These are phyloP conservation scores for Xanthoconium separans DNA, from an alignment of 1,284 basidiomycete genomes.

Conservation along the genomic window DNA sequence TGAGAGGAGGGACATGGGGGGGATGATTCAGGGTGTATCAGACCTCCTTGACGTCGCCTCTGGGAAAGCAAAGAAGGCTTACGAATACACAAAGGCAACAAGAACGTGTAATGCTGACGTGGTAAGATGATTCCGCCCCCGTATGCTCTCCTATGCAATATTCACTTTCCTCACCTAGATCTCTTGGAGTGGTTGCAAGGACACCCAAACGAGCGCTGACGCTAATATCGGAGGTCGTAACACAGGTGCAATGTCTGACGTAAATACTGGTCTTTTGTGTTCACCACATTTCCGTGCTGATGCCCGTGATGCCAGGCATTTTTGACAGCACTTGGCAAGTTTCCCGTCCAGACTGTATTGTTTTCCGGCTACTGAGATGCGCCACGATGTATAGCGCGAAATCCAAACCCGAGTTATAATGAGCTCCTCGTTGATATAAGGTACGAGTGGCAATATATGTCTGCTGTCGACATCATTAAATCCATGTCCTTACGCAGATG, in stretches of 20 bases:
- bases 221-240: slow-evolving; percentile 78
- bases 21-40: slow-evolving; percentile 55
- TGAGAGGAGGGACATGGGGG: slow-evolving; percentile 74
- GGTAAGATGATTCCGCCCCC: slow-evolving; percentile 31
- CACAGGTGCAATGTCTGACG: slow-evolving; percentile 87
- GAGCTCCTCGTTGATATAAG: slow-evolving; percentile 74
- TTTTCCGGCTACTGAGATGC: slow-evolving; percentile 10
- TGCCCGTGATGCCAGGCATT: slow-evolving; percentile 60
- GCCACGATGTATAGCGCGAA: slow-evolving; percentile 42
- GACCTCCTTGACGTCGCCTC: slow-evolving; percentile 43
- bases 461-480: neutral
- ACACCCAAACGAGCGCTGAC: slow-evolving; percentile 92
- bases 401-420: slow-evolving; percentile 78
- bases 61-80: slow-evolving; percentile 53
- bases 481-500: slow-evolving; percentile 33
- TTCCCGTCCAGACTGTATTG: neutral
- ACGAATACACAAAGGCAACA: slow-evolving; percentile 61
- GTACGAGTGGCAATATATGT: slow-evolving; percentile 29
- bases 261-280: slow-evolving; percentile 36
- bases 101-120: slow-evolving; percentile 78
- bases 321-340: slow-evolving; percentile 58
- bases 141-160: neutral
- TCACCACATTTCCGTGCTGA: neutral
- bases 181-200: slow-evolving; percentile 89
- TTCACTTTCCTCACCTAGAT: slow-evolving; percentile 40